A percentile compares a stretch with the other conserved stretches of the same genome.
Conservation (phyloP, 139 green algal genomes). For the Chlorella sp. region DNA sequence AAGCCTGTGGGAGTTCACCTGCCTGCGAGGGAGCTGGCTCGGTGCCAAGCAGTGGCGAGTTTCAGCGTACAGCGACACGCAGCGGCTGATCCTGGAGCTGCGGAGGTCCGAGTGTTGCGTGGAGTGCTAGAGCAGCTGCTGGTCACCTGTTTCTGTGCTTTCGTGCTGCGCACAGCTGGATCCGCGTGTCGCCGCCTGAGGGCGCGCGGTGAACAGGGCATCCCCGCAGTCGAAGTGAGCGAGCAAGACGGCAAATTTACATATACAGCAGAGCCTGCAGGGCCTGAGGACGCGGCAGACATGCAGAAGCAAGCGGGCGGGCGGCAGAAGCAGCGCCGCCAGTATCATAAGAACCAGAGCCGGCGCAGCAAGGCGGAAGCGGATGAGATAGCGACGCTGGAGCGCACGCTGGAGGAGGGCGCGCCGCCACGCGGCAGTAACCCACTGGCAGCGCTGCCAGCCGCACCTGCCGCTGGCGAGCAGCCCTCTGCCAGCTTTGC, state of each 20-base stretch:
- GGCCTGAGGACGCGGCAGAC: not conserved
- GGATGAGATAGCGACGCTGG: conserved; percentile 51
- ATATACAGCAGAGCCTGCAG: not conserved
- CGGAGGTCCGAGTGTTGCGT: too few relatives aligned
- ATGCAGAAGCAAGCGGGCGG: not conserved
- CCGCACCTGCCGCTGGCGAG: not conserved
- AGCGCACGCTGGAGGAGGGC: conserved; percentile 34
- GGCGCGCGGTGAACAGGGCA: too few relatives aligned
- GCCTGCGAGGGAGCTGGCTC: too few relatives aligned
- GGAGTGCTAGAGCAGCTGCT: too few relatives aligned
- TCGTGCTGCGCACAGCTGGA: too few relatives aligned
- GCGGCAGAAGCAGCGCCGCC: conserved; percentile 19
- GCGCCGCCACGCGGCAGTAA: conserved; percentile 61
- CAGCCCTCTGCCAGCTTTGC: not conserved
- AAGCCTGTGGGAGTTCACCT: too few relatives aligned
- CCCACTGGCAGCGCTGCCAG: conserved; percentile 32
- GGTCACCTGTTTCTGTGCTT: too few relatives aligned
- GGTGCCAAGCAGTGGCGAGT: too few relatives aligned
- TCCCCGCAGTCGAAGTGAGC: not conserved
- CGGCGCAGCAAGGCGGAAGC: conserved; percentile 45
- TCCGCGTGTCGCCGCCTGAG: too few relatives aligned
- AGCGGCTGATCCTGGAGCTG: too few relatives aligned
- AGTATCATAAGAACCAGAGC: conserved; percentile 10
- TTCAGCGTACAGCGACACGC: too few relatives aligned
- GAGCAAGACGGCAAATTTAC: not conserved